Percentiles rank a stretch among this genome's conserved stretches.
Conservation (phyloP, 192 early-diverging fungal species). For the Chytriomyces confervae region DNA sequence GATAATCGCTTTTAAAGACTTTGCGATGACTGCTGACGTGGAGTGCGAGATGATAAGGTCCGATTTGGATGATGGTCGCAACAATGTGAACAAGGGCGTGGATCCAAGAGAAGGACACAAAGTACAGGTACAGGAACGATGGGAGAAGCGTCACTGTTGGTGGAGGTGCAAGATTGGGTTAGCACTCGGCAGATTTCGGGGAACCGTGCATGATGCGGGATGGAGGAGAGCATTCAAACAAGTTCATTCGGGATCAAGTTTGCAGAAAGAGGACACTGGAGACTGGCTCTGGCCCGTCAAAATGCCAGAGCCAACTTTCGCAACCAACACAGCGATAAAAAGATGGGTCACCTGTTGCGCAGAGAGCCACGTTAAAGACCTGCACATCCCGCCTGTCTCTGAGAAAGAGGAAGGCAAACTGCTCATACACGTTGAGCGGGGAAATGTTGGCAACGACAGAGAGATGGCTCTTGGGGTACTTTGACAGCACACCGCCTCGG, state of each 20-base stretch:
- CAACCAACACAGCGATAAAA: no score
- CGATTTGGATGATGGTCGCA: constrained; percentile 18
- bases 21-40: constrained; percentile 42
- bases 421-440: constrained; percentile 24
- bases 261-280: constrained; percentile 19
- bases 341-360: constrained; percentile 13
- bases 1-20: constrained; percentile 1
- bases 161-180: background rate
- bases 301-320: background rate
- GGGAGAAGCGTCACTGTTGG: constrained; percentile 35
- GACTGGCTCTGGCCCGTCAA: background rate
- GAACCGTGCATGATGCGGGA: background rate
- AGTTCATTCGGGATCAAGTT: background rate
- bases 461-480: background rate
- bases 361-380: constrained; percentile 32
- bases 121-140: constrained; percentile 45
- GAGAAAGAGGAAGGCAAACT: constrained; percentile 36
- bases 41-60: constrained; percentile 43
- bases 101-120: constrained; percentile 33
- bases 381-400: constrained; percentile 31
- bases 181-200: background rate
- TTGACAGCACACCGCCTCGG: constrained; percentile 10
- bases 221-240: constrained; percentile 6
- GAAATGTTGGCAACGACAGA: constrained; percentile 13
- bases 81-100: constrained; percentile 42